phyloP scores from a whole-genome alignment of 129 eudicot genomes.

The Daucus carota region DH1_v3.0 NC_030386.2:13170501-13171000 shows the following conservation, averaged over 20 bases:
- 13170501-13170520: constrained; percentile 34
- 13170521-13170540: constrained; percentile 51
- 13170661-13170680: constrained; percentile 18
- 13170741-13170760: constrained; percentile 10
- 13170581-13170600: constrained; percentile 27
- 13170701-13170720: constrained; percentile 39
- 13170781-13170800: neutral
- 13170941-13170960: constrained; percentile 37
- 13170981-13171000: neutral
- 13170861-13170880: constrained; percentile 61
- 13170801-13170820: neutral
- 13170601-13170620: neutral
- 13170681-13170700: constrained; percentile 50
- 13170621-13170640: neutral
- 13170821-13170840: constrained; percentile 21
- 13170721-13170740: constrained; percentile 14
- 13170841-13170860: constrained; percentile 32
- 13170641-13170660: neutral
- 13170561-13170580: constrained; percentile 63
- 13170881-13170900: constrained; percentile 39
- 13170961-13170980: constrained; percentile 28
- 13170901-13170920: constrained; percentile 60
- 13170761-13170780: neutral
- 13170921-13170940: constrained; percentile 41
- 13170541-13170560: constrained; percentile 45